Percentiles rank a stretch among this genome's conserved stretches.
Evolutionary conservation across 192 early-diverging fungal genomes (phyloP).

Genomic region (Linnemannia hyalina): DNA sequence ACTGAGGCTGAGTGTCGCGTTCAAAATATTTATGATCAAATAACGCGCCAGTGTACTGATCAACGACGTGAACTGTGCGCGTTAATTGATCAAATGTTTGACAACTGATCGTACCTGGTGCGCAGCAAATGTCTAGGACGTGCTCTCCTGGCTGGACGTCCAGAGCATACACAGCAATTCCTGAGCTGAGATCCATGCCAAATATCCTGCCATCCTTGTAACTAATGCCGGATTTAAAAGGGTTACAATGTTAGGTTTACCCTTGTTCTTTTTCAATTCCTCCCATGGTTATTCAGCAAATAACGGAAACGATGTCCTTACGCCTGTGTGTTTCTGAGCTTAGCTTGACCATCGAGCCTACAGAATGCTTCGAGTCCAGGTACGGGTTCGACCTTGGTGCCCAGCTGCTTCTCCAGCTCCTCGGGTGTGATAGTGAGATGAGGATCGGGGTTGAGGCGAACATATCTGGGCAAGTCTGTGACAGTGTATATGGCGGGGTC

Average conservation of each 20-base stretch:
- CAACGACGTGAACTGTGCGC: background rate
- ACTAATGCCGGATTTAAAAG: slow-evolving; percentile 7
- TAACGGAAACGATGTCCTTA: slow-evolving; percentile 33
- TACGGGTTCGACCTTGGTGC: slow-evolving; percentile 62
- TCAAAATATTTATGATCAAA: background rate
- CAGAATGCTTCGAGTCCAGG: slow-evolving; percentile 73
- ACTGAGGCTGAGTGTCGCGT: background rate
- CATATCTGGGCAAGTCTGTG: slow-evolving; percentile 77
- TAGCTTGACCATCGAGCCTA: slow-evolving; percentile 56
- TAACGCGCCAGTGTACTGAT: no score
- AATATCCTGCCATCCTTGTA: slow-evolving; percentile 65
- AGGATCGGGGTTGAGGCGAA: slow-evolving; percentile 70
- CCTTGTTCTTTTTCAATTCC: background rate
- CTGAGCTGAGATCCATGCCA: slow-evolving; percentile 90
- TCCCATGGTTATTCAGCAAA: background rate
- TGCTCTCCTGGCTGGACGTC: slow-evolving; percentile 81
- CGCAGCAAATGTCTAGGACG: slow-evolving; percentile 91
- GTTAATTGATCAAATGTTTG: background rate
- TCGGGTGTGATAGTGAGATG: slow-evolving; percentile 55
- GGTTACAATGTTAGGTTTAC: background rate
- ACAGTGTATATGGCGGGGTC: slow-evolving; percentile 72
- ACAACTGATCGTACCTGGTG: slow-evolving; percentile 65
- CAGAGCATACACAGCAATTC: slow-evolving; percentile 85
- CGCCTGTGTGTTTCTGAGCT: slow-evolving; percentile 63
- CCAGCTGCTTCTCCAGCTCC: slow-evolving; percentile 61